Evolutionary conservation across 352 stramenopile species (phyloP).

Genomic region (Pythium chondricola): DNA sequence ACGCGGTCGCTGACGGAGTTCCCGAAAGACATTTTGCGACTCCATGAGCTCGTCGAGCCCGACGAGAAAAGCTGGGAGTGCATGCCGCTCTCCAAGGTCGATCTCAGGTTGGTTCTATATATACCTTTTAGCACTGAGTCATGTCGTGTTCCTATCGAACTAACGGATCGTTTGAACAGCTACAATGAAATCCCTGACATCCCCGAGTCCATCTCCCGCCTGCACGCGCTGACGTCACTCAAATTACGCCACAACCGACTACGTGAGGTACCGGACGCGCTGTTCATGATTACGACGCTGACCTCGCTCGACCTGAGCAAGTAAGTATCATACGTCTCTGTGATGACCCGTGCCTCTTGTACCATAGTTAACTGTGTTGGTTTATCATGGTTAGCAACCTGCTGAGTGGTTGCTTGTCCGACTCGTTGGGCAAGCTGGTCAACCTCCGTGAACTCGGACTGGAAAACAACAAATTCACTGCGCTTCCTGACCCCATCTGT

Average conservation of each 20-base stretch:
- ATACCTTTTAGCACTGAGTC: background rate
- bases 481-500: constrained; percentile 46
- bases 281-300: constrained; percentile 56
- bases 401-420: constrained; percentile 40
- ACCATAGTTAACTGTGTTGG: no score
- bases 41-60: constrained; percentile 56
- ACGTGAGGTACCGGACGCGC: constrained; percentile 30
- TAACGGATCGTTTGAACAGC: constrained; percentile 25
- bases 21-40: constrained; percentile 47
- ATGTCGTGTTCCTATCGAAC: no score
- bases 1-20: constrained; percentile 44
- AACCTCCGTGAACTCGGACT: constrained; percentile 58
- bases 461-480: constrained; percentile 56
- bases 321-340: constrained; percentile 26
- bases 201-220: constrained; percentile 33
- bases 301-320: constrained; percentile 74
- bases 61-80: constrained; percentile 76
- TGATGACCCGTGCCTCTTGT: no score
- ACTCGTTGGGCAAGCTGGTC: constrained; percentile 38
- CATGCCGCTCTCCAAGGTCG: constrained; percentile 53
- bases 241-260: constrained; percentile 77
- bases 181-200: constrained; percentile 72
- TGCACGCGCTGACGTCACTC: constrained; percentile 48
- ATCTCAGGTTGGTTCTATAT: constrained; percentile 42
- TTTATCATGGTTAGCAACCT: no score